Conservation (phyloP, 2,329 filamentous ascomycete species). For the Fusarium newnesense region DNA sequence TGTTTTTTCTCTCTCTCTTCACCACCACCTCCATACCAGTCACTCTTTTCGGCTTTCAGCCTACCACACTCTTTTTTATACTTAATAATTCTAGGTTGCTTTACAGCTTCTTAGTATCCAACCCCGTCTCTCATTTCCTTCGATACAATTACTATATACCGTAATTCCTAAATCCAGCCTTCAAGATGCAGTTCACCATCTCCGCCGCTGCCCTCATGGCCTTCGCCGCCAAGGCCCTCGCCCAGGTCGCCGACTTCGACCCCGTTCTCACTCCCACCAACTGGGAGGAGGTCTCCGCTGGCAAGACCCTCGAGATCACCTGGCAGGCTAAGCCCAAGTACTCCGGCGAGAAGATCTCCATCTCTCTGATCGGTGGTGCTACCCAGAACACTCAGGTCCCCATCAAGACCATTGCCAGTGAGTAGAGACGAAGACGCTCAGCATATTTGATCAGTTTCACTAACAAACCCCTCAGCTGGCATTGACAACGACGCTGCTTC, state of each 20-base stretch:
- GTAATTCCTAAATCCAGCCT: conserved; percentile 39
- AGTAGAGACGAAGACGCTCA: conserved; percentile 46
- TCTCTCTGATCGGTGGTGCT: conserved; percentile 65
- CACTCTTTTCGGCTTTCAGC: conserved; percentile 47
- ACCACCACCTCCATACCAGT: conserved; percentile 45
- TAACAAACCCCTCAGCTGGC: conserved; percentile 50
- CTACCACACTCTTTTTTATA: conserved; percentile 48
- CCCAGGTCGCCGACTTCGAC: conserved; percentile 67
- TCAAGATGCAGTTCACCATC: conserved; percentile 66
- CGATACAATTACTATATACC: conserved; percentile 30
- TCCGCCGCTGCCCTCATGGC: conserved; percentile 62
- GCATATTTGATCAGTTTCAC: background rate
- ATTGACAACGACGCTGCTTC: conserved; percentile 57
- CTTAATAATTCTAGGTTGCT: conserved; percentile 32
- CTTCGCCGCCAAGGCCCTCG: conserved; percentile 60
- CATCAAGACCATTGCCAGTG: conserved; percentile 60
- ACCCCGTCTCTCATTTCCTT: conserved; percentile 27
- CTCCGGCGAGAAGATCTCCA: conserved; percentile 57
- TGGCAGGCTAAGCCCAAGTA: conserved; percentile 59
- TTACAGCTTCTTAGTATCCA: conserved; percentile 25
- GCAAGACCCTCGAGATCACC: conserved; percentile 59
- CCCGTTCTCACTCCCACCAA: conserved; percentile 59
- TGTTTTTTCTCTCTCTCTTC: conserved; percentile 31
- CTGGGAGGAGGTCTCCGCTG: conserved; percentile 58
- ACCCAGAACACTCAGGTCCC: conserved; percentile 55